Base-by-base conservation (phyloP, 345 rosid genomes). In the Murraya koenigii region DNA sequence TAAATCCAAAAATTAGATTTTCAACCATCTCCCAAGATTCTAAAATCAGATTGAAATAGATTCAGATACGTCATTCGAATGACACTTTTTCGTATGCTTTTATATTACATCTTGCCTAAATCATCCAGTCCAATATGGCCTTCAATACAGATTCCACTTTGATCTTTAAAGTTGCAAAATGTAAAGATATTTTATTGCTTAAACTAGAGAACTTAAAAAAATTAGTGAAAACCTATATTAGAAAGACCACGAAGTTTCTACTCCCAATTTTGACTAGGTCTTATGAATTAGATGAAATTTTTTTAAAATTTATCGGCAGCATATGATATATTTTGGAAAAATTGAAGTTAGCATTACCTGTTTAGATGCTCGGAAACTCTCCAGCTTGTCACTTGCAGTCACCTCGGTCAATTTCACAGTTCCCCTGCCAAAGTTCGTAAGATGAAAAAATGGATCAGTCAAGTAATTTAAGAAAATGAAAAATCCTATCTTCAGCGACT, bases 321-420 rank as follows among this genome's bases (percentile, higher is more conserved):
- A 22, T 35, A 44, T 22, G n/a, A 6, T 23, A 52, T n/a, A 49
- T 71, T 70, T 32, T 54, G 26, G 28, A 30, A 71, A 52, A 61
- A 44, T 44, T 54, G n/a, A 66, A 47, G 38, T 70, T 23, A 52
- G 35, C 33, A 28, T 78, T 83, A 93, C 98, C 97, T 95, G 93
- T 82, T 95, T 95, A 72, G 93, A 86, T 47, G 98, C 98, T 76
- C 98, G 87, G 65, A 93, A 91, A 75, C 88, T 80, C 86, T 93
- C 97, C 79, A 95, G 86, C 84, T 88, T 88, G 85, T 91, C 94
- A 71, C 97, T 93, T 80, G 79, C 95, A 75, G 89, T 83, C 83
- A 93, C 82, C 85, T 91, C 95, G 8, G 92, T 91, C 74, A 91
- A 87, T 86, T 93, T 89, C 79, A 74, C 64, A 65, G 86, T 69